Base-by-base conservation (phyloP, 169 alveolate species). In the Plasmodium inui region DNA sequence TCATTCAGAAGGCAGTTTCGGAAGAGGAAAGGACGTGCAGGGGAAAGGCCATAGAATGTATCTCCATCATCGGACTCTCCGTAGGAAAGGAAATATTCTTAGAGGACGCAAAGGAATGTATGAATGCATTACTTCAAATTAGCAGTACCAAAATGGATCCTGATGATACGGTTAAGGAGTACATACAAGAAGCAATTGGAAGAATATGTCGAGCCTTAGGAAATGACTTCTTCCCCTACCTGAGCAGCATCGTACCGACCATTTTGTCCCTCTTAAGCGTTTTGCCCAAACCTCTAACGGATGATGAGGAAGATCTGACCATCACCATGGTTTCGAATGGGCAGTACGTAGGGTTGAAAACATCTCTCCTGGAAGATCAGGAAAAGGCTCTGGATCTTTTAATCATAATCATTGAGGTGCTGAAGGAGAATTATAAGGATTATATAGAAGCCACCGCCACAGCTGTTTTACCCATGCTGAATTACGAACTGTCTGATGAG, bases 21-120 rank as follows among this genome's bases (percentile, higher is more conserved):
- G 95, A 96, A 39, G 98, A 97, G 72, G 97, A 95, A 34, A 94
- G 98, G 17, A 95, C 98, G 6, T 94, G 98, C 9, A 92, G 98
- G 7, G 99, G 99, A 6, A 97, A 97, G 73, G 98, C 99, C 28
- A 96, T 97, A 22, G 99, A 98, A 86, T 98, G 99, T 91, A 96
- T 98, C 44, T 96, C 98, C 22, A 98, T 98, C 53, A 97, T 98
- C 10, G 99, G 99, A 14, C 93, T 97, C 92, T 91, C 97, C 41
- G 97, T 98, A n/a, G 99, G 97, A 17, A 92, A 90, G 83, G 97
- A 96, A 32, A 94, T 97, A 44, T 97, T 97, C 70, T 46, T 92
- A 79, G 95, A 92, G 82, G 98, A 97, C 78, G 98, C 98, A 8
- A 96, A 96, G 46, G 98, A 97, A 94, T 94, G 97, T 78, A 97